These are phyloP conservation scores for Diaporthe amygdali DNA, from an alignment of 2,329 filamentous ascomycete species.

Conservation along the genomic window DNA sequence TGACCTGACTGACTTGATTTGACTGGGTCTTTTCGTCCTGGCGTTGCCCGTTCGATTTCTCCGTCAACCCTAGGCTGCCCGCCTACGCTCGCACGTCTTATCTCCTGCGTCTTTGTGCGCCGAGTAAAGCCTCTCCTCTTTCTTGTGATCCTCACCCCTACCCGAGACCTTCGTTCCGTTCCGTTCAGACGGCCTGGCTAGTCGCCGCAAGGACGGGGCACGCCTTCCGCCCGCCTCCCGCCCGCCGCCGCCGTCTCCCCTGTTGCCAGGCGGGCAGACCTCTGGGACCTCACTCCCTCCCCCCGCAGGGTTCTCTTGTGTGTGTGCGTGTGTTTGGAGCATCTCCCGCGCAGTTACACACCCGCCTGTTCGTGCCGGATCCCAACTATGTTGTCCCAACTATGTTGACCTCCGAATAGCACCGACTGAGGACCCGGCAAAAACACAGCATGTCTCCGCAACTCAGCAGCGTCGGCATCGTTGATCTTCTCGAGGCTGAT, in stretches of 20 bases:
- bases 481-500: conserved; percentile 45
- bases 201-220: conserved; percentile 11
- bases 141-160: conserved; percentile 7
- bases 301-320: neutral
- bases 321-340: neutral
- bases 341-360: neutral
- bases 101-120: conserved; percentile 7
- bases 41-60: conserved; percentile 11
- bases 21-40: conserved; percentile 14
- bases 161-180: conserved; percentile 3
- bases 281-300: conserved; percentile 2
- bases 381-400: conserved; percentile 19
- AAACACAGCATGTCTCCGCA: conserved; percentile 23
- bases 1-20: conserved; percentile 10
- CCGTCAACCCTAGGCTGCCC: conserved; percentile 11
- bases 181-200: conserved; percentile 10
- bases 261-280: conserved; percentile 17
- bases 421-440: conserved; percentile 17
- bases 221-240: conserved; percentile 6
- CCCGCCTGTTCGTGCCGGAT: conserved; percentile 7
- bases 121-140: conserved; percentile 10
- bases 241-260: conserved; percentile 11
- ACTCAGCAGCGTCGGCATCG: conserved; percentile 34
- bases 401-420: conserved; percentile 23
- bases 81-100: conserved; percentile 13